Base-by-base conservation (phyloP, 176 grass and related monocot species). In the Hsuehochloa calcarea region DNA sequence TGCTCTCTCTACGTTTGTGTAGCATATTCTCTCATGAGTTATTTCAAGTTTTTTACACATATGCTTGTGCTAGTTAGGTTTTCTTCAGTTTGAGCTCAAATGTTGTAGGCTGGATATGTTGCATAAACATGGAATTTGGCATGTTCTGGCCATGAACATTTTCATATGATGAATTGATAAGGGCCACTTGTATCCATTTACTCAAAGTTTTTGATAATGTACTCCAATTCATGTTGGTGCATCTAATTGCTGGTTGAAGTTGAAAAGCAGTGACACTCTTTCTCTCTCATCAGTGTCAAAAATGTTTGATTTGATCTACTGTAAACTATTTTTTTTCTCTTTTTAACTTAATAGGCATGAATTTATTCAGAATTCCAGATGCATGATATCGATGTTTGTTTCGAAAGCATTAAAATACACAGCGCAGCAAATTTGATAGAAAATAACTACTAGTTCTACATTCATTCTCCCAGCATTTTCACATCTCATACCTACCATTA, bases 71-170 rank as follows among this genome's bases (percentile, higher is more conserved):
- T 26, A 55, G 19, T 55, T 56, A 26, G 25, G 19, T 82, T 59
- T 84, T 17, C 46, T 73, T 79, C 12, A 65, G 47, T 72, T 73
- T 79, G 26, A 66, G 20, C 17, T 54, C 20, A 44, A n/a, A 59
- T 85, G 60, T 67, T 74, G 69, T 87, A 80, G 46, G 77, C 25
- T 59, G 22, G 22, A 49, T 45, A 77, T 69, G n/a, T 77, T 26
- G 16, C 60, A 17, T 78, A 16, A 65, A 83, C 80, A 13, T 74
- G 27, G 15, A 49, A 79, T 9, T 70, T 29, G 10, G 25, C 23
- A 52, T 70, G 22, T 25, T 70, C 43, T 52, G 58, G 74, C 10
- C 54, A 44, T 11, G 50, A 60, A 14, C 5, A 27, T 81, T 26
- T 56, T 69, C 63, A 61, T 68, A 22, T 64, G 50, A 46, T 59